Conservation (phyloP, 2,329 filamentous ascomycete species). For the Paraphaeosphaeria sporulosa region DNA sequence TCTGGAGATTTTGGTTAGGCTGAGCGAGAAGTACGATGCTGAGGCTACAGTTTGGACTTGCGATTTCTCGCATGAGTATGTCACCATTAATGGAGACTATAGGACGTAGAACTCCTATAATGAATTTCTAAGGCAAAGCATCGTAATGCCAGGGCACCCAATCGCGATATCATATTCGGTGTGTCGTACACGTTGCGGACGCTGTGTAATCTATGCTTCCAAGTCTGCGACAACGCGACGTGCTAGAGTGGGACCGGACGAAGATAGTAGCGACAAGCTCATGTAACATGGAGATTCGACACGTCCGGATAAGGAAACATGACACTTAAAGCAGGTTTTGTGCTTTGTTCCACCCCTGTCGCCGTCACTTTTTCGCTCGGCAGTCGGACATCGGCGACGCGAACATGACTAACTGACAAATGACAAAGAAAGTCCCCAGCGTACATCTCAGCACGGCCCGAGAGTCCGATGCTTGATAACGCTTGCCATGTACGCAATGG, state of each 20-base stretch:
- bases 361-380: conserved; percentile 6
- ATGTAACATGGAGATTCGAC: neutral
- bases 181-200: neutral
- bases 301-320: neutral
- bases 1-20: conserved; percentile 76
- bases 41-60: conserved; percentile 84
- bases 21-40: conserved; percentile 71
- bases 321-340: neutral
- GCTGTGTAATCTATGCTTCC: neutral
- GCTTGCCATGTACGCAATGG: conserved; percentile 1
- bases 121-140: neutral
- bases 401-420: conserved; percentile 10
- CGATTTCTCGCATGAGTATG: conserved; percentile 85
- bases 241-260: neutral
- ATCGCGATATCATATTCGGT: neutral
- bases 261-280: neutral
- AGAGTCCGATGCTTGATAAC: conserved; percentile 4
- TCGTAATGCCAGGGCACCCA: neutral
- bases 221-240: neutral
- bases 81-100: conserved; percentile 74
- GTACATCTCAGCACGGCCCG: conserved; percentile 2
- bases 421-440: neutral
- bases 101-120: conserved; percentile 55
- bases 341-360: neutral
- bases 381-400: neutral